Evolutionary conservation across 2,329 filamentous ascomycete species (phyloP).

Genomic region (Hymenoscyphus scutula): DNA sequence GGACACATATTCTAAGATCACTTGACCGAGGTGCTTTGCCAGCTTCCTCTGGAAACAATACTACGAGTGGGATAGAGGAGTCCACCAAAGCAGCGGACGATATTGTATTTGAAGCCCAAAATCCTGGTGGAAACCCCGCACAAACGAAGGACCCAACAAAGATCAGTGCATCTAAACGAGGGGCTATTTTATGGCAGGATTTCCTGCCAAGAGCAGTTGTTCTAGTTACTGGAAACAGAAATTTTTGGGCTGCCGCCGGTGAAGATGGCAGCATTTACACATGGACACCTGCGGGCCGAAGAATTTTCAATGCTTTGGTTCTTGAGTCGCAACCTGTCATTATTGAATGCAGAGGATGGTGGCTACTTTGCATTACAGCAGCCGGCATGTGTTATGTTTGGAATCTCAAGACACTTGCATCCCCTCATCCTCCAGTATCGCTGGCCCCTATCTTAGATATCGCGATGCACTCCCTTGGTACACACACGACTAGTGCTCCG

Average conservation of each 20-base stretch:
- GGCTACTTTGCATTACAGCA: constrained; percentile 85
- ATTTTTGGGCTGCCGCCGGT: constrained; percentile 89
- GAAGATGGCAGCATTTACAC: constrained; percentile 88
- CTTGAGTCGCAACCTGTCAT: constrained; percentile 93
- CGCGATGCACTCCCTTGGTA: constrained; percentile 74
- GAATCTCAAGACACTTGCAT: constrained; percentile 80
- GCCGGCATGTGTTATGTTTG: constrained; percentile 90
- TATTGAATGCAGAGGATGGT: constrained; percentile 83
- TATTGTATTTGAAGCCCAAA: constrained; percentile 82
- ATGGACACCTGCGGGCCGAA: constrained; percentile 88
- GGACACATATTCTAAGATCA: constrained; percentile 77
- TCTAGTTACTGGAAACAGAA: constrained; percentile 84
- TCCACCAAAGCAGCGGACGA: constrained; percentile 65
- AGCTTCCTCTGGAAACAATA: constrained; percentile 36
- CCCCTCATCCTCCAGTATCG: constrained; percentile 86
- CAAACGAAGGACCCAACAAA: constrained; percentile 78
- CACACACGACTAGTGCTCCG: constrained; percentile 72
- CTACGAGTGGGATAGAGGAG: constrained; percentile 51
- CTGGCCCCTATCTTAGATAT: constrained; percentile 86
- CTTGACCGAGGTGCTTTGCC: constrained; percentile 64
- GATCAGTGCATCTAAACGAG: constrained; percentile 77
- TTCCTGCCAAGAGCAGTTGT: constrained; percentile 84
- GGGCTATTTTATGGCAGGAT: constrained; percentile 86
- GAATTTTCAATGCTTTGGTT: constrained; percentile 79
- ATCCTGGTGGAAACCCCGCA: constrained; percentile 61